Evolutionary conservation across 768 basidiomycete species (phyloP), one percentile per base, ranked within the genome.

Genomic region (Phylloporus rhodoxanthus): DNA sequence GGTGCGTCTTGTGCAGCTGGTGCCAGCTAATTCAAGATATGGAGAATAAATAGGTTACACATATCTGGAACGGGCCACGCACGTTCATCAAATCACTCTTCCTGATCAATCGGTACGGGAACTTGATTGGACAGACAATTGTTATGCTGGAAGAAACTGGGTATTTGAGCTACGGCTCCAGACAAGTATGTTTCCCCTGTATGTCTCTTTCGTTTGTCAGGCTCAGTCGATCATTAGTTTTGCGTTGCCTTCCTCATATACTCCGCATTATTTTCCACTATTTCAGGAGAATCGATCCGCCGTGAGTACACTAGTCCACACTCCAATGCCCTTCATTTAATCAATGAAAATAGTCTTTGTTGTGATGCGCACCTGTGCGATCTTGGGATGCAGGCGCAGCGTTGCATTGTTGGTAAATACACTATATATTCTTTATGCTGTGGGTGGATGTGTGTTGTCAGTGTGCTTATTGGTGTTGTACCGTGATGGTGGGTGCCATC

Each of bases 131-230:
- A 11, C 65, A 67, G 23, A 50, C 54, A 3, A 46, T 63, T 26
- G 21, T 65, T 1, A 36, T 44, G 36, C 20, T 65, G 2, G 56
- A 60, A 26, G 64, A 65, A 43, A 48, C 49, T 5, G 66, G 64
- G 9, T 43, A 55, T 13, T 19, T 65, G 23, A 39, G 19, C 9
- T 45, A 50, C 6, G n/a, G 37, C n/a, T 67, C 60, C 14, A 20
- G 34, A 32, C 5, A 8, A 0, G 63, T 47, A 40, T 23, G 23
- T 23, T 23, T 23, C 23, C 23, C 23, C 23, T n/a, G n/a, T n/a
- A n/a, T n/a, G n/a, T n/a, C n/a, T n/a, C n/a, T n/a, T n/a, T n/a
- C n/a, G n/a, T n/a, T n/a, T n/a, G n/a, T n/a, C n/a, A n/a, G n/a
- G n/a, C n/a, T n/a, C n/a, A n/a, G n/a, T n/a, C n/a, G n/a, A n/a